Conservation (phyloP, 345 rosid species). For the Euphorbia pulcherrima region DNA sequence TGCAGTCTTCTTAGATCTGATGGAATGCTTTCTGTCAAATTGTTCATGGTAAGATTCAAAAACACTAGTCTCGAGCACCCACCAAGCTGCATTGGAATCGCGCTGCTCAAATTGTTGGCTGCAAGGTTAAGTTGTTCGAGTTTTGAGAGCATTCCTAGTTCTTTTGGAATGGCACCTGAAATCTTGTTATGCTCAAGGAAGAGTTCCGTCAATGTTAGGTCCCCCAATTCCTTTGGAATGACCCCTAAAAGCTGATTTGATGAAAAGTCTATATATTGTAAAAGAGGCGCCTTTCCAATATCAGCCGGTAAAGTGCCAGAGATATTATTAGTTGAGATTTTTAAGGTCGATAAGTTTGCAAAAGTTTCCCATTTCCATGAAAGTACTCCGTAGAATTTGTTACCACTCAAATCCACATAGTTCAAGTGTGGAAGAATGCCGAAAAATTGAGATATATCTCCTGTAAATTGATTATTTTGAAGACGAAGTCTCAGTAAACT, state of each 20-base stretch:
- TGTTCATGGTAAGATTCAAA: constrained; percentile 21
- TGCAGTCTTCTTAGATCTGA: constrained; percentile 1
- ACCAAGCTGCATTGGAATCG: constrained; percentile 25
- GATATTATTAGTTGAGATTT: neutral
- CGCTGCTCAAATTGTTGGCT: constrained; percentile 23
- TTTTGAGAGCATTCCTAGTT: constrained; percentile 18
- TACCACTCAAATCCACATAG: constrained; percentile 32
- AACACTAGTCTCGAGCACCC: constrained; percentile 17
- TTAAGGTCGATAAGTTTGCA: neutral
- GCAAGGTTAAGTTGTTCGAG: constrained; percentile 26
- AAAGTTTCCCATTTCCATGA: constrained; percentile 10
- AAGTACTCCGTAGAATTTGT: constrained; percentile 28
- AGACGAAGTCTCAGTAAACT: constrained; percentile 29
- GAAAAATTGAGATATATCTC: constrained; percentile 25
- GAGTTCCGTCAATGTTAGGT: constrained; percentile 9
- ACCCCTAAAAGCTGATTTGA: constrained; percentile 14
- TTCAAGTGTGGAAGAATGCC: constrained; percentile 22
- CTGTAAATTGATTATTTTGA: constrained; percentile 23
- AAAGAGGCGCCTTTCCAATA: constrained; percentile 11
- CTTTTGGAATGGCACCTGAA: constrained; percentile 22
- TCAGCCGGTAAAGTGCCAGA: constrained; percentile 27
- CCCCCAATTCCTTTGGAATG: constrained; percentile 16
- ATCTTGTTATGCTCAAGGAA: constrained; percentile 13
- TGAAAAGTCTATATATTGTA: constrained; percentile 19
- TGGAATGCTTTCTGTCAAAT: constrained; percentile 10